A percentile compares a stretch with the other conserved stretches of the same genome.
phyloP scores from a whole-genome alignment of 169 alveolate species.

The Plasmodium berghei region DNA sequence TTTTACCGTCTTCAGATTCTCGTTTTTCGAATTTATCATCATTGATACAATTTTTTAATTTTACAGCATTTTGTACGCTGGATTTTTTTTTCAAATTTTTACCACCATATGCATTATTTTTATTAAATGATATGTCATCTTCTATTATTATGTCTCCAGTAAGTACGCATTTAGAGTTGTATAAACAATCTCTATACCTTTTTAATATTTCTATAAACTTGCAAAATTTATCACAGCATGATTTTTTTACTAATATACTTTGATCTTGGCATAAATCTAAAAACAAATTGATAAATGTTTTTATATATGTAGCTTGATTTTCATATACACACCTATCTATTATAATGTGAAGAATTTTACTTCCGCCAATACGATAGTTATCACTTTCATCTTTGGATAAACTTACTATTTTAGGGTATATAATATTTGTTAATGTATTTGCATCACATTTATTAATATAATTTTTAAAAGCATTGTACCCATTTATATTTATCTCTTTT shows the following conservation, averaged over 20 bases:
- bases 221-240: slow-evolving; percentile 71
- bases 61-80: not conserved
- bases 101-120: not conserved
- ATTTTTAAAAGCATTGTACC: slow-evolving; percentile 58
- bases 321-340: slow-evolving; percentile 64
- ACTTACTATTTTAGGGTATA: slow-evolving; percentile 40
- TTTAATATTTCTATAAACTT: slow-evolving; percentile 34
- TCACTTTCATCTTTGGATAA: slow-evolving; percentile 68
- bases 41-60: not conserved
- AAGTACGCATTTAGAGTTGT: not conserved
- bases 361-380: slow-evolving; percentile 73
- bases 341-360: slow-evolving; percentile 53
- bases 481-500: slow-evolving; percentile 58
- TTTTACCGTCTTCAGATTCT: slow-evolving; percentile 4
- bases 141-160: not conserved
- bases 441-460: slow-evolving; percentile 50
- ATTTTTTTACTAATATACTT: slow-evolving; percentile 71
- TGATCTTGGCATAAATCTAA: slow-evolving; percentile 71
- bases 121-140: slow-evolving; percentile 5
- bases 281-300: slow-evolving; percentile 26
- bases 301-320: slow-evolving; percentile 27
- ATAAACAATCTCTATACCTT: slow-evolving; percentile 16
- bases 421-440: slow-evolving; percentile 24
- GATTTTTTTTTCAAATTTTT: not conserved
- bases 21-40: not conserved